Conservation (phyloP, 176 grass and related monocot genomes). For the Thinopyrum elongatum region DNA sequence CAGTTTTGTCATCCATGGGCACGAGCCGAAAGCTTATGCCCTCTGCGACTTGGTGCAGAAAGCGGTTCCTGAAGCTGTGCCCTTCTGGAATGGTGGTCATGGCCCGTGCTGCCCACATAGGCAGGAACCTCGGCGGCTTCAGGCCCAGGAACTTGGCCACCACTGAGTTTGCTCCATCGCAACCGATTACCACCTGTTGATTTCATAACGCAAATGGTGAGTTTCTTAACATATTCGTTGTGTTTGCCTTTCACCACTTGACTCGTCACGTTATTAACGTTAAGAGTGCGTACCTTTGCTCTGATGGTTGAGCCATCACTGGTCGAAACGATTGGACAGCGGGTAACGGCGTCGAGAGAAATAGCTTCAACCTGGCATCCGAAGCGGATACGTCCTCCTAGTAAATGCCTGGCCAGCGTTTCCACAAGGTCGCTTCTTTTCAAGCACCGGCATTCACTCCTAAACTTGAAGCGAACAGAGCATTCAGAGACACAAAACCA, state of each 20-base stretch:
- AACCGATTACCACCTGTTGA: constrained; percentile 43
- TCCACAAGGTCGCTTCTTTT: constrained; percentile 40
- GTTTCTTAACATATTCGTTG: too few relatives aligned
- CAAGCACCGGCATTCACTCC: constrained; percentile 27
- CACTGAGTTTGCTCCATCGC: constrained; percentile 47
- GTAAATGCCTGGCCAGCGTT: constrained; percentile 36
- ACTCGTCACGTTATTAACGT: not conserved
- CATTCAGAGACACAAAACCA: too few relatives aligned
- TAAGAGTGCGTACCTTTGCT: constrained; percentile 6
- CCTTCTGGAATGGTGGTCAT: not conserved
- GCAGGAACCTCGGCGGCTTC: not conserved
- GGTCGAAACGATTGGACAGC: constrained; percentile 6
- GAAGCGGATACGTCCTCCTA: constrained; percentile 27
- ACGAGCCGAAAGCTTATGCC: not conserved
- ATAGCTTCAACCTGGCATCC: not conserved
- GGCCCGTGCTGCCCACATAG: not conserved
- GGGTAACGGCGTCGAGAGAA: not conserved
- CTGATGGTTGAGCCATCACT: constrained; percentile 20
- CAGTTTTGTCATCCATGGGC: not conserved
- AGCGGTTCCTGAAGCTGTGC: not conserved
- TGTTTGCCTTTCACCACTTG: too few relatives aligned
- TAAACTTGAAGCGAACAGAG: not conserved
- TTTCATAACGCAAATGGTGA: not conserved
- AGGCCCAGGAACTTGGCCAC: constrained; percentile 33
- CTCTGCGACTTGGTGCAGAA: not conserved